Percentiles rank a stretch among this genome's conserved stretches.
Evolutionary conservation across 306 rosid species (phyloP).

Genomic region (Rosa chinensis): DNA sequence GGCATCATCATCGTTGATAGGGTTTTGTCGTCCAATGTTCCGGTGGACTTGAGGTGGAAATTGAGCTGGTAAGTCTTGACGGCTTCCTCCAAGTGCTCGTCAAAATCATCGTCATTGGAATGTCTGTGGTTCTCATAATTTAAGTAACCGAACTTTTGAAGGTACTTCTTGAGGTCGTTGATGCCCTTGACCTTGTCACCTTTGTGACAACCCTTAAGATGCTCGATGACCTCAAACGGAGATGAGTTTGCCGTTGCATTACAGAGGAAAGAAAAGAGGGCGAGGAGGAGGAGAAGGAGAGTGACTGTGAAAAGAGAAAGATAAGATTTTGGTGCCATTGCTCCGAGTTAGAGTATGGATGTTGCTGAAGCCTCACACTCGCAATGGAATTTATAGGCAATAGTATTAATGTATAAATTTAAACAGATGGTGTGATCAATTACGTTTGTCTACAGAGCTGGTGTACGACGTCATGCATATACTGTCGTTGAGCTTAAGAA

Average conservation of each 20-base stretch:
- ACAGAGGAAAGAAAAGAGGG: constrained; percentile 5
- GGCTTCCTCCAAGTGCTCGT: constrained; percentile 33
- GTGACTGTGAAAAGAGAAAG: neutral
- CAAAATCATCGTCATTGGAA: constrained; percentile 22
- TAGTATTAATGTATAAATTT: neutral
- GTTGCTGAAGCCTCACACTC: neutral
- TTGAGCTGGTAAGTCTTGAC: constrained; percentile 41
- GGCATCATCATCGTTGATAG: constrained; percentile 34
- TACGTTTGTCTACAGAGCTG: neutral
- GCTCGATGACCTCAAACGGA: constrained; percentile 27
- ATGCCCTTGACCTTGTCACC: constrained; percentile 40
- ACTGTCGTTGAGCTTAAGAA: no score
- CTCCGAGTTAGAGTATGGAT: neutral
- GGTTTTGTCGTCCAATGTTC: constrained; percentile 31
- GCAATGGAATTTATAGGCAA: neutral
- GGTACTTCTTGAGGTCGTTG: constrained; percentile 35
- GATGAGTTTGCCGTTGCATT: constrained; percentile 9
- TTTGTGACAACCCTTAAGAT: constrained; percentile 32
- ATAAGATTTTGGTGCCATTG: constrained; percentile 19
- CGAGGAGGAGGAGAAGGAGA: neutral
- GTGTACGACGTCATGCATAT: neutral
- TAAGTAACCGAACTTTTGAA: constrained; percentile 41
- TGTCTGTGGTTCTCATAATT: neutral
- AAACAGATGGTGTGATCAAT: neutral
- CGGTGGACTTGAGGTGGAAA: constrained; percentile 21